Evolutionary conservation across 2,329 filamentous ascomycete genomes (phyloP).

Genomic region (Blastomyces parvus): DNA sequence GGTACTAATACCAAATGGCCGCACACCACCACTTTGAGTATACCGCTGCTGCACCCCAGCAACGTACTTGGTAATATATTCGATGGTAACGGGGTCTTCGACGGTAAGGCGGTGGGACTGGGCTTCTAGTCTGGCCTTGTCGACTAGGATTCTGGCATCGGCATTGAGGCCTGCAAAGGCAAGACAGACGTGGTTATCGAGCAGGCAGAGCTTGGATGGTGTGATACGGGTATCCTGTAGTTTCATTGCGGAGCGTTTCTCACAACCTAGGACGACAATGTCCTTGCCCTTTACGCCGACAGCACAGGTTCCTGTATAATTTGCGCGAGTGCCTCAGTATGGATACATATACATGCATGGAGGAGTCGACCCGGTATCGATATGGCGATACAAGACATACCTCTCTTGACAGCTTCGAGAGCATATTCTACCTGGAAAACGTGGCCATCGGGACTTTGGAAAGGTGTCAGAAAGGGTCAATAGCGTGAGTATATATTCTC

Average conservation of each 20-base stretch:
- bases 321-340: neutral
- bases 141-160: conserved; percentile 93
- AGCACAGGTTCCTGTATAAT: conserved; percentile 72
- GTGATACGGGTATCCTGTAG: conserved; percentile 98
- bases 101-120: conserved; percentile 96
- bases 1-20: conserved; percentile 97
- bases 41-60: conserved; percentile 97
- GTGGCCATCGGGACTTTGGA: conserved; percentile 83
- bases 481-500: conserved; percentile 19
- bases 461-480: conserved; percentile 32
- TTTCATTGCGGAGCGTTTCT: conserved; percentile 99
- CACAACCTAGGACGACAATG: conserved; percentile 92
- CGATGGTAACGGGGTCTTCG: conserved; percentile 93
- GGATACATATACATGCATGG: neutral
- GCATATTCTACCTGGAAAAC: conserved; percentile 99
- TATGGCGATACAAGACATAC: conserved; percentile 39
- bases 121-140: conserved; percentile 94
- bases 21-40: conserved; percentile 95
- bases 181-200: conserved; percentile 92
- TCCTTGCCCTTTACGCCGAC: conserved; percentile 93
- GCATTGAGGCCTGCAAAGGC: conserved; percentile 96
- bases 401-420: conserved; percentile 96
- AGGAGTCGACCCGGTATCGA: neutral
- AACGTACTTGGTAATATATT: conserved; percentile 99
- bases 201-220: conserved; percentile 92